These are phyloP conservation scores for Diaporthe sp. DNA, from an alignment of 2,329 filamentous ascomycete genomes.

Conservation along the genomic window DNA sequence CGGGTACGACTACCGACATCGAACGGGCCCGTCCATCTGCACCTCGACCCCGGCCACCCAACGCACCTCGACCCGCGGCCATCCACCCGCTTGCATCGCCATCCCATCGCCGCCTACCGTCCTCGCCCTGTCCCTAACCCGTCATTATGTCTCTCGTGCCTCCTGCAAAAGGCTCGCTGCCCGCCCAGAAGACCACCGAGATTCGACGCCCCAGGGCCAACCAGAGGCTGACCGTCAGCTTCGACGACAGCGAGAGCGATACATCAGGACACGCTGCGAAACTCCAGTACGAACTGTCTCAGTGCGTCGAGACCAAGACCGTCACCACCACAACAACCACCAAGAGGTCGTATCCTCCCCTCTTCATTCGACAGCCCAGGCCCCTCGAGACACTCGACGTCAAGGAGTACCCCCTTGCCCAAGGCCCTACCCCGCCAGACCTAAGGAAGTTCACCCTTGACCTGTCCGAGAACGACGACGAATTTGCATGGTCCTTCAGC, in stretches of 20 bases:
- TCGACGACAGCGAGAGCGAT: slow-evolving; percentile 50
- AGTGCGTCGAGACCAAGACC: slow-evolving; percentile 77
- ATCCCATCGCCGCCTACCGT: neutral
- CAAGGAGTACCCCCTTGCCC: slow-evolving; percentile 91
- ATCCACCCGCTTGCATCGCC: neutral
- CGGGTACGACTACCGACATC: slow-evolving; percentile 24
- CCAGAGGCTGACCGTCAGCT: slow-evolving; percentile 53
- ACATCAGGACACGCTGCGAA: slow-evolving; percentile 47
- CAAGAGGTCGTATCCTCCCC: slow-evolving; percentile 85
- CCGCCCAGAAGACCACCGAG: slow-evolving; percentile 48
- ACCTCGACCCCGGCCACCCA: slow-evolving; percentile 11
- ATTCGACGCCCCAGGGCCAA: slow-evolving; percentile 51
- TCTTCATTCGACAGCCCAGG: slow-evolving; percentile 81
- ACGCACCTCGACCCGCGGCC: neutral
- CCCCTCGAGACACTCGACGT: slow-evolving; percentile 81
- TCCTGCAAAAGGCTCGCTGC: slow-evolving; percentile 36
- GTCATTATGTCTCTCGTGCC: slow-evolving; percentile 38
- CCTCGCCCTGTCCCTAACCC: neutral
- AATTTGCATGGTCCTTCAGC: slow-evolving; percentile 43
- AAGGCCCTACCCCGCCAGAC: slow-evolving; percentile 83
- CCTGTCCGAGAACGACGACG: slow-evolving; percentile 71
- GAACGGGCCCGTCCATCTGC: slow-evolving; percentile 4
- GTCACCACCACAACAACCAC: slow-evolving; percentile 95
- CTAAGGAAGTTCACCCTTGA: slow-evolving; percentile 84
- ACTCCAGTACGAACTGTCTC: slow-evolving; percentile 71